phyloP scores from a whole-genome alignment of 2,329 filamentous ascomycete species.

The Mollisiaceae sp. region DNA sequence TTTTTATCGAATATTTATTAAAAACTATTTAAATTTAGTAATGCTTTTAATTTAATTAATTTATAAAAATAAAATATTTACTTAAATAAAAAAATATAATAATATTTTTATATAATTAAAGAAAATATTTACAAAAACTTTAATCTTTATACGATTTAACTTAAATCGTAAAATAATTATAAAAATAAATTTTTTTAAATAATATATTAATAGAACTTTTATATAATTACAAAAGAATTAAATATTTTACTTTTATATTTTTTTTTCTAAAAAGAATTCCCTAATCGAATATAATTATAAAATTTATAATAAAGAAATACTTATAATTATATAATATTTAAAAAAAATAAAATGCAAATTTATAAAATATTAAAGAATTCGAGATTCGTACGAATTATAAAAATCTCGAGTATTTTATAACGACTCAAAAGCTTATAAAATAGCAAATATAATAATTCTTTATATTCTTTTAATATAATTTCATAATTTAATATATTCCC shows the following conservation, averaged over 20 bases:
- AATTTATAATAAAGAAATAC: conserved; percentile 20
- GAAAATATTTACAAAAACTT: conserved; percentile 2
- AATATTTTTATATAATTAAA: conserved; percentile 4
- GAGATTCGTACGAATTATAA: conserved; percentile 4
- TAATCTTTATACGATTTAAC: conserved; percentile 7
- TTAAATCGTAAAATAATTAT: too few relatives aligned
- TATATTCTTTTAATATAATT: not conserved
- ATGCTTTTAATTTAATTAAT: not conserved
- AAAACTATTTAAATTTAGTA: conserved; percentile 9
- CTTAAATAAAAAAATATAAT: not conserved
- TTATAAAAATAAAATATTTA: not conserved
- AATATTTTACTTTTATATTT: not conserved
- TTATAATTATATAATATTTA: conserved; percentile 15
- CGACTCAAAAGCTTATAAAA: conserved; percentile 4
- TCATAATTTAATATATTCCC: not conserved
- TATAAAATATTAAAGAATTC: conserved; percentile 10
- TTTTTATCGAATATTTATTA: conserved; percentile 23
- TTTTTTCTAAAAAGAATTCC: conserved; percentile 11
- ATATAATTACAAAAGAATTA: too few relatives aligned
- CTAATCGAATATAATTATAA: conserved; percentile 13
- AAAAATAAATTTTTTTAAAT: too few relatives aligned
- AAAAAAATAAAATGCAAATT: conserved; percentile 8
- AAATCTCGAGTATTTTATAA: conserved; percentile 8
- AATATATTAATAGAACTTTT: too few relatives aligned
- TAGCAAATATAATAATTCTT: conserved; percentile 2